These are phyloP conservation scores for Priceomyces medius DNA, from an alignment of 805 yeast species.

Conservation along the genomic window DNA sequence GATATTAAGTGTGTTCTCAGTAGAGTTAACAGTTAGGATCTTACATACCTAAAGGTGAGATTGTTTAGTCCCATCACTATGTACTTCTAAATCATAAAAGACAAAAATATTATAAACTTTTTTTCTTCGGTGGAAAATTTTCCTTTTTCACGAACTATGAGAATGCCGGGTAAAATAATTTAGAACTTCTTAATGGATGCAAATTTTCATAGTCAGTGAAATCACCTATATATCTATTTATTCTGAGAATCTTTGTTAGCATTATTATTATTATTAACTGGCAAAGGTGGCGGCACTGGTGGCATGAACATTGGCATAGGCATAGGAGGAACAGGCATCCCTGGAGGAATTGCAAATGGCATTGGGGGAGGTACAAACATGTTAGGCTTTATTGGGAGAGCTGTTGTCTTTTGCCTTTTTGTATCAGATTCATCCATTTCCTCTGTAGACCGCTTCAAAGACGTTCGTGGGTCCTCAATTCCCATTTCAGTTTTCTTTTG, in stretches of 20 bases:
- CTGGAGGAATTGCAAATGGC: slow-evolving; percentile 18
- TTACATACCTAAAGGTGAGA: background rate
- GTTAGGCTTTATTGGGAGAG: slow-evolving; percentile 17
- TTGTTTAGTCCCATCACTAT: background rate
- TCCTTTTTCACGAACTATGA: background rate
- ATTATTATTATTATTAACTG: slow-evolving; percentile 1
- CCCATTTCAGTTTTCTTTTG: slow-evolving; percentile 33
- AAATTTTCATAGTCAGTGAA: background rate
- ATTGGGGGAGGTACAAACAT: slow-evolving; percentile 17
- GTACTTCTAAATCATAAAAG: background rate
- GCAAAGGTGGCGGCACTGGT: slow-evolving; percentile 10
- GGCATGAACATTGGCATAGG: slow-evolving; percentile 25
- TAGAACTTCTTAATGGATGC: background rate
- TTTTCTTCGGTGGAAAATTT: background rate
- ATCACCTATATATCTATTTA: slow-evolving; percentile 1
- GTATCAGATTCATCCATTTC: slow-evolving; percentile 18
- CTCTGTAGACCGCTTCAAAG: slow-evolving; percentile 20
- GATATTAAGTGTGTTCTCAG: slow-evolving; percentile 1
- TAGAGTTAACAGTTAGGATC: background rate
- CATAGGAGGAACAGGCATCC: slow-evolving; percentile 16
- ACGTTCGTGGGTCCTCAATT: slow-evolving; percentile 29
- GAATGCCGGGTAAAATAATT: background rate
- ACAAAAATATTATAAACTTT: background rate
- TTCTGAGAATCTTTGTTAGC: background rate
- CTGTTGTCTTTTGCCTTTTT: slow-evolving; percentile 27